phyloP scores from a whole-genome alignment of 768 basidiomycete genomes.

The Botryobasidium botryosum region DNA sequence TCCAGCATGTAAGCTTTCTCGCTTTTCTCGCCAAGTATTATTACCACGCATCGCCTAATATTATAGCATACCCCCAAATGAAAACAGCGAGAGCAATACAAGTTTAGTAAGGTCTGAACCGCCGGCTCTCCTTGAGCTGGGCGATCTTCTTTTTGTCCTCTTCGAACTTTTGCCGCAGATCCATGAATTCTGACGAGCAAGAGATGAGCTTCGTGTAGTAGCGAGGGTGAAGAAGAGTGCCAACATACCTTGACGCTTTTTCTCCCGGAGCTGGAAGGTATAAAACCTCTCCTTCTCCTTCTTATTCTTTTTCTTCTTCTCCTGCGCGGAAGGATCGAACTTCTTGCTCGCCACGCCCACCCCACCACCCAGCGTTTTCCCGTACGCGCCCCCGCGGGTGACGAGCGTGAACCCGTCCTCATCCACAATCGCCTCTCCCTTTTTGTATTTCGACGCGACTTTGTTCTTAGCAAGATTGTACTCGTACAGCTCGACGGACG shows the following conservation, averaged over 20 bases:
- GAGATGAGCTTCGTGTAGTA: slow-evolving; percentile 13
- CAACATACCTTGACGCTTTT: slow-evolving; percentile 59
- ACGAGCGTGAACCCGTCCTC: slow-evolving; percentile 93
- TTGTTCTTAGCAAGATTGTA: slow-evolving; percentile 23
- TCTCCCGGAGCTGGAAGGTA: slow-evolving; percentile 79
- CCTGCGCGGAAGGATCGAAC: slow-evolving; percentile 23
- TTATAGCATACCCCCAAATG: too few species aligned
- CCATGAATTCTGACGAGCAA: slow-evolving; percentile 29
- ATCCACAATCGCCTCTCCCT: slow-evolving; percentile 81
- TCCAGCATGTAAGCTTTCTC: too few species aligned
- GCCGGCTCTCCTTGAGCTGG: slow-evolving; percentile 56
- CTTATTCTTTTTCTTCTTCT: slow-evolving; percentile 33
- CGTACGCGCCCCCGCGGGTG: slow-evolving; percentile 80
- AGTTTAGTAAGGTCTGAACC: slow-evolving; percentile 73
- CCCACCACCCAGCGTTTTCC: slow-evolving; percentile 74
- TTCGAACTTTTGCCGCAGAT: slow-evolving; percentile 65
- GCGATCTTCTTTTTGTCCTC: slow-evolving; percentile 76
- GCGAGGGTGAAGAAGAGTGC: not conserved
- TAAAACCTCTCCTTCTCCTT: slow-evolving; percentile 67
- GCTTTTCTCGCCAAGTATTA: too few species aligned
- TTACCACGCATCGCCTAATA: too few species aligned
- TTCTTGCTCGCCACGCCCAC: slow-evolving; percentile 44
- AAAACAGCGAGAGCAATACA: not conserved
- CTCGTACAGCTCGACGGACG: slow-evolving; percentile 47
- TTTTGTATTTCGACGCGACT: slow-evolving; percentile 47